Base-by-base conservation (phyloP, 768 basidiomycete genomes). In the Pleurotus citrinopileatus region DNA sequence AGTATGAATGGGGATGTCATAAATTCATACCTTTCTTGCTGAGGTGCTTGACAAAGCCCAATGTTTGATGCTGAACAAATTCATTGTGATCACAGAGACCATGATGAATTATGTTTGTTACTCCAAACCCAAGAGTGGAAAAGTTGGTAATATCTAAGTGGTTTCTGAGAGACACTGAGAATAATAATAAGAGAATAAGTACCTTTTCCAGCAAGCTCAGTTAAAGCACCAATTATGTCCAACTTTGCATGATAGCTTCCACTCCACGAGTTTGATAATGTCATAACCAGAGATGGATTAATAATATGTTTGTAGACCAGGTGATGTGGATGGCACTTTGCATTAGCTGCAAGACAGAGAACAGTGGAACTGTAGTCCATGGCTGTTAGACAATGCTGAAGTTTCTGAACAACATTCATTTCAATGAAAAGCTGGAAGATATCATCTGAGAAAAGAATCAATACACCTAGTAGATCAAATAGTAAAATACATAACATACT, bases 191-290 rank as follows among this genome's bases (percentile, higher is more conserved):
- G n/a, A n/a, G 9, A n/a, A 23, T 20, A 29, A 47, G 9, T 28
- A 47, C 45, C 45, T 7, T 47, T 12, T 6, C 27, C 26, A 12
- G 45, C 22, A 29, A 47, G 22, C 7, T 32, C 25, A 27, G n/a
- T 26, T 19, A 47, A 47, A 23, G 25, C 45, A 23, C 20, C 5
- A 20, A 47, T 47, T 27, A 47, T 20, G 6, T 32, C 45, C 4
- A 20, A 22, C 20, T 47, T 47, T 13, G 23, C 45, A 29, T 47
- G 26, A 26, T 47, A 47, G 28, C 45, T 47, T 27, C 45, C 45
- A 23, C 5, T 28, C 45, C 45, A 47, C 15, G 23, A n/a, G 9
- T 15, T 25, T n/a, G 45, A 7, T 20, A 47, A 10, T 26, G 27
- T 9, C 20, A 26, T 27, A 32, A 47, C 28, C 26, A 47, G 20